Evolutionary conservation across 257 asterid species (phyloP).

Genomic region (Scutellaria baicalensis): DNA sequence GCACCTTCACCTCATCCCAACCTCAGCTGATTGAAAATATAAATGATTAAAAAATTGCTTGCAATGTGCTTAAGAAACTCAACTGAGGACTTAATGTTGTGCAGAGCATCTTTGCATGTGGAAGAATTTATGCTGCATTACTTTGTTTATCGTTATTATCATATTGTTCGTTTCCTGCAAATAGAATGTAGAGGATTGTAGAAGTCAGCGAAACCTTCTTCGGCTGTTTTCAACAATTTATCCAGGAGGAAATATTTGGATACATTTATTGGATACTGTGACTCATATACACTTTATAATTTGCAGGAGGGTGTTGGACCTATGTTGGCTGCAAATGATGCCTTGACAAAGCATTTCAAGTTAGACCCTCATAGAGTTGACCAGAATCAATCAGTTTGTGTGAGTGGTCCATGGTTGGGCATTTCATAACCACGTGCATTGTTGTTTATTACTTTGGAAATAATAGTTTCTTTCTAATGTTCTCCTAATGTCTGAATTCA

Average conservation of each 20-base stretch:
- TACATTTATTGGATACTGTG: not conserved
- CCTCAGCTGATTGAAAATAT: not conserved
- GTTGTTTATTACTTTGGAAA: not conserved
- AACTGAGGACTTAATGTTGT: not conserved
- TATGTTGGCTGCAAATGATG: slow-evolving; percentile 19
- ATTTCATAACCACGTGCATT: not conserved
- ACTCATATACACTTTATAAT: not conserved
- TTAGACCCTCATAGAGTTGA: slow-evolving; percentile 25
- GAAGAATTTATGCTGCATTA: not conserved
- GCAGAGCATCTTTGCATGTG: not conserved
- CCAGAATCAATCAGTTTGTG: slow-evolving; percentile 29
- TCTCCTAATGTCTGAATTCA: not conserved
- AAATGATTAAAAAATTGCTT: not conserved
- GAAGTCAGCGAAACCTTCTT: not conserved
- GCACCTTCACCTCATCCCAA: not conserved
- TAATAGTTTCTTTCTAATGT: not conserved
- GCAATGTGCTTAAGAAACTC: not conserved
- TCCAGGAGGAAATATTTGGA: not conserved
- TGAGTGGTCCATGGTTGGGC: slow-evolving; percentile 21
- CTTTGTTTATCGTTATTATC: not conserved
- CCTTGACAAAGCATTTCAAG: slow-evolving; percentile 32
- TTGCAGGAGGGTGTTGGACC: slow-evolving; percentile 34
- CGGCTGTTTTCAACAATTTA: not conserved
- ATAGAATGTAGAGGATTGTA: not conserved
- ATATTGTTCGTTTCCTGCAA: not conserved